Base-by-base conservation (phyloP, 1,284 basidiomycete species). In the Ustilago shanxiensis region DNA sequence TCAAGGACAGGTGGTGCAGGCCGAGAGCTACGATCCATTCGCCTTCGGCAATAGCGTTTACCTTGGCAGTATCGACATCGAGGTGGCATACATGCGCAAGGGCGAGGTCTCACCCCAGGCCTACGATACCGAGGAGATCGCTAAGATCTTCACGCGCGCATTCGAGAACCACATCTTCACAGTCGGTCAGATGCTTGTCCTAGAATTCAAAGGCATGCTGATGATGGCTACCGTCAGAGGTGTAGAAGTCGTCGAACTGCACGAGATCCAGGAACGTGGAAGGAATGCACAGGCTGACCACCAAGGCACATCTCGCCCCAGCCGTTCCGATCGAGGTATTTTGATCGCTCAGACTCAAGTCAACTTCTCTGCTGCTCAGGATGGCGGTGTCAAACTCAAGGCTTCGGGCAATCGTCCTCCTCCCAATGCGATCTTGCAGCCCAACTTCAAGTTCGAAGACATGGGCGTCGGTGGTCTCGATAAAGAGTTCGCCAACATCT, bases 391-490 rank as follows among this genome's bases (percentile, higher is more conserved):
- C 86, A 95, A 94, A 88, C 89, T 99, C 85, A 98, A 96, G 88
- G 92, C 93, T 26, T 95, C 93, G 75, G 91, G 93, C 13, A 98
- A 94, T 86, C 93, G 93, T 92, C 94, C 94, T 0, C 91, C 95
- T 4, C 91, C 95, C 14, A 99, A 98, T 85, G 95, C 96, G 0
- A 98, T 99, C 81, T 89, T 99, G 10, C 92, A 95, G 1, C 95
- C 97, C 2, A 98, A 98, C 88, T 99, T 99, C 91, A 98, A 97
- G 87, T 99, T 99, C 79, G 94, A 98, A 86, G 97, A 99, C 87
- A 99, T 99, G 96, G 97, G 97, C 28, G 98, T 99, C 83, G 97
- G 97, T 85, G 97, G 97, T 85, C 89, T 99, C 45, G 97, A 99
- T 87, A 89, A 90, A 9, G 97, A 99, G 86, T 99, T 99, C 85